Evolutionary conservation across 345 rosid genomes (phyloP).

Genomic region (Euphorbia lathyris): DNA sequence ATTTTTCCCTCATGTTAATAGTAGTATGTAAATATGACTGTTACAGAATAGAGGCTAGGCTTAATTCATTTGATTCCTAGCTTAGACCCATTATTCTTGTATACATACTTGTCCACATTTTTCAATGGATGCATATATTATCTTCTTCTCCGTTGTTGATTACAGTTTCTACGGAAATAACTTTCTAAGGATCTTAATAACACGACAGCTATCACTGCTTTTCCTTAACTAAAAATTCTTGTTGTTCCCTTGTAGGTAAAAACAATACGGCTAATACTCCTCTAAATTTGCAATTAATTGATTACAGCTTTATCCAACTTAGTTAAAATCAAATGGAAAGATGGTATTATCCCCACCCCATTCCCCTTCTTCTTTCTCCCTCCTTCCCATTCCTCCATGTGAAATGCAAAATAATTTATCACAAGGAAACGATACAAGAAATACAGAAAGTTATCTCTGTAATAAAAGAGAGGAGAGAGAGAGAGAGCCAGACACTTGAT

Average conservation of each 20-base stretch:
- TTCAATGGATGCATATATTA: neutral
- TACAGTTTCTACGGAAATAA: neutral
- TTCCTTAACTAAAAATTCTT: neutral
- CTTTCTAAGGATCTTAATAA: neutral
- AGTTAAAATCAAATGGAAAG: neutral
- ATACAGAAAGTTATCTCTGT: neutral
- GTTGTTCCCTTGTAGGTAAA: neutral
- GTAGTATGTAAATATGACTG: neutral
- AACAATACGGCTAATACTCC: neutral
- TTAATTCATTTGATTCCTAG: neutral
- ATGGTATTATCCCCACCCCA: neutral
- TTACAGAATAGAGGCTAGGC: neutral
- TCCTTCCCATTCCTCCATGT: neutral
- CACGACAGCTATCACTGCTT: neutral
- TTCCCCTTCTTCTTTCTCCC: neutral
- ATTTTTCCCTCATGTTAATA: neutral
- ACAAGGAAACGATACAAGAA: neutral
- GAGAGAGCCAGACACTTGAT: neutral
- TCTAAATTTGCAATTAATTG: neutral
- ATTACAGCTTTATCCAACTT: neutral
- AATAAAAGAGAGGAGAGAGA: no score
- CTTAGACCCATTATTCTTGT: neutral
- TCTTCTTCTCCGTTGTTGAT: neutral
- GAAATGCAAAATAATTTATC: neutral
- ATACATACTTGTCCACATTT: neutral